Percentiles rank a stretch among this genome's conserved stretches.
Evolutionary conservation across 148 eudicot genomes (phyloP).

Genomic region (Drosera capensis): DNA sequence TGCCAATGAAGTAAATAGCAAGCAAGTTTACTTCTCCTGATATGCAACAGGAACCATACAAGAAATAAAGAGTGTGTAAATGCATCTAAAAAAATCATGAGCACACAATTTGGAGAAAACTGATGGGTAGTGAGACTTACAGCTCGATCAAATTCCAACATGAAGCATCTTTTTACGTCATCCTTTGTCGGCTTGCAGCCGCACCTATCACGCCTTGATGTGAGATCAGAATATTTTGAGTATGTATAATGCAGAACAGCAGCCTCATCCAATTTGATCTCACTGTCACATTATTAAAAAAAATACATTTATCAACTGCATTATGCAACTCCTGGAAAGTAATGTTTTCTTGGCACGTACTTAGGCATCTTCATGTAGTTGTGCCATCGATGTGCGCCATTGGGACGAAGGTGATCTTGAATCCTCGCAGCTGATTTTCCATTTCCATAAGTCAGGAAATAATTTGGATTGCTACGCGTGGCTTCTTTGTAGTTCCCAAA

Average conservation of each 20-base stretch:
- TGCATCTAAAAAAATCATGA: no score
- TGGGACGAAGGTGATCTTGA: slow-evolving; percentile 57
- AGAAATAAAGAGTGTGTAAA: background rate
- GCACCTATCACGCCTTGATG: slow-evolving; percentile 51
- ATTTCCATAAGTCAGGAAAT: slow-evolving; percentile 71
- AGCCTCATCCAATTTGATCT: slow-evolving; percentile 46
- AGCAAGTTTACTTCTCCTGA: no score
- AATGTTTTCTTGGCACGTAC: slow-evolving; percentile 12
- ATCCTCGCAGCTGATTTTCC: slow-evolving; percentile 78
- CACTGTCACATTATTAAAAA: slow-evolving; percentile 14
- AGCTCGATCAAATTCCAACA: slow-evolving; percentile 49
- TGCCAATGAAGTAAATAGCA: no score
- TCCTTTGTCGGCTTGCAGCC: slow-evolving; percentile 52
- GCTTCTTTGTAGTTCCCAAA: slow-evolving; percentile 42
- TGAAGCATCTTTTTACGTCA: slow-evolving; percentile 49
- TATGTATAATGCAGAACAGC: slow-evolving; percentile 60
- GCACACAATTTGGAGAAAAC: no score
- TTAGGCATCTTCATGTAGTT: slow-evolving; percentile 35
- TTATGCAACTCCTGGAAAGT: background rate
- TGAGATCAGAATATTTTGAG: slow-evolving; percentile 48
- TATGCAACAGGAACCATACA: background rate
- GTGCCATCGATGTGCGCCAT: slow-evolving; percentile 88
- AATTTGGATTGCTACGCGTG: slow-evolving; percentile 59
- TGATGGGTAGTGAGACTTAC: slow-evolving; percentile 17
- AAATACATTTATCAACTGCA: background rate